Evolutionary conservation across 169 alveolate species (phyloP).

Genomic region (Plasmodium chabaudi): DNA sequence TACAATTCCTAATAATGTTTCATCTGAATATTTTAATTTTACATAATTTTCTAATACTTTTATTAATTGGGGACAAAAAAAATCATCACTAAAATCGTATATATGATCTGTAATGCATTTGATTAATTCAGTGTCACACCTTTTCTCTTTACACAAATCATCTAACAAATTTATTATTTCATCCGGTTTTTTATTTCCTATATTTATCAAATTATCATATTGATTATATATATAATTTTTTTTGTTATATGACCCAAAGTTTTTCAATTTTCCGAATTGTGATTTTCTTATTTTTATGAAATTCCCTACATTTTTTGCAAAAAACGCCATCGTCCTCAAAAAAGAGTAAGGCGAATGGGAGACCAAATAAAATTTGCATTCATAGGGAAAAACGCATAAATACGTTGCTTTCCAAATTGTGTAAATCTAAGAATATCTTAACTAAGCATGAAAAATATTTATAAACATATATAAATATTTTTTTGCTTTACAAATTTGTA

Average conservation of each 20-base stretch:
- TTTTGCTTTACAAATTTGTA: too few relatives aligned
- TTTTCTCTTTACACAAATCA: conserved; percentile 3
- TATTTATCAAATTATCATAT: conserved; percentile 31
- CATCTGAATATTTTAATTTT: conserved; percentile 71
- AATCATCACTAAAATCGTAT: conserved; percentile 62
- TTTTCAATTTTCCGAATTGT: background rate
- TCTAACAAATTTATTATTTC: conserved; percentile 28
- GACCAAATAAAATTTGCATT: too few relatives aligned
- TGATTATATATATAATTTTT: conserved; percentile 20
- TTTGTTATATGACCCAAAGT: conserved; percentile 15
- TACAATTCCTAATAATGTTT: conserved; percentile 49
- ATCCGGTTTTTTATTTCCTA: conserved; percentile 65
- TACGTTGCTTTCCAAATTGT: too few relatives aligned
- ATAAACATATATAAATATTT: too few relatives aligned
- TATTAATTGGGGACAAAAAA: conserved; percentile 57
- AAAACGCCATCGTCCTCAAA: conserved; percentile 6
- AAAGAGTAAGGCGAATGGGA: background rate
- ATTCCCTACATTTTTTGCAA: conserved; percentile 6
- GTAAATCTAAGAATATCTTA: too few relatives aligned
- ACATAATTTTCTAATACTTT: conserved; percentile 53
- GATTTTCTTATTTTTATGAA: conserved; percentile 6
- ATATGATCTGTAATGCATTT: conserved; percentile 50
- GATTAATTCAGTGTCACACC: conserved; percentile 35
- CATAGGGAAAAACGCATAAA: background rate
- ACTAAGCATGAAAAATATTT: too few relatives aligned